Evolutionary conservation across 2,329 filamentous ascomycete genomes (phyloP), one percentile per base, ranked within the genome.

Genomic region (Massarina eburnea): DNA sequence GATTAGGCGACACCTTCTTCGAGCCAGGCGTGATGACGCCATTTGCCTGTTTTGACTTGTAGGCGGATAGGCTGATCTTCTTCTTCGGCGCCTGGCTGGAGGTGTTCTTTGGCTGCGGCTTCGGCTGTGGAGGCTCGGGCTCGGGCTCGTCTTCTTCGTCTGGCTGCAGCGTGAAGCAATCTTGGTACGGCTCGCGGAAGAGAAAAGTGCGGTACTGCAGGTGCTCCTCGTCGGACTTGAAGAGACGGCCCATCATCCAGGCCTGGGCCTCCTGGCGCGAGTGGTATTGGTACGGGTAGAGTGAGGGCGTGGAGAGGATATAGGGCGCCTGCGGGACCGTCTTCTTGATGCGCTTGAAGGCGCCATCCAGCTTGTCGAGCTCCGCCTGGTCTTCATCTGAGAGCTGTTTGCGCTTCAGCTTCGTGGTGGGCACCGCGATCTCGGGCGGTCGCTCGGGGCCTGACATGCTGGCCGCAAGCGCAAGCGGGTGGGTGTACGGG

Each of bases 191-290:
- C 58, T 83, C 78, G 61, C 82, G 80, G 45, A 77, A 79, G 43
- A 81, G 68, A 54, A 81, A 84, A 46, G 80, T 84, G 71, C 82
- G 74, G 63, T 85, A 85, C 60, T 85, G 82, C 41, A 82, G 71
- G 55, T 77, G 72, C 57, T 82, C 76, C 64, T 85, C 82, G 51
- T 77, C 71, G 15, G 66, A 66, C 40, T 70, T 66, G 64, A 84
- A 85, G 3, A 80, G 76, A 2, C 76, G 77, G 45, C 77, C 72
- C 48, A 70, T 43, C 49, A 71, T 71, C 74, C 74, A 77, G 46
- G 64, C 62, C 45, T 65, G 55, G 46, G 68, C 59, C 58, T 72
- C 60, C 49, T 73, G 66, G 27, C 64, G 61, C n/a, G 71, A 72
- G 42, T 65, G 61, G 45, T 76, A 72, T 43, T 67, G 66, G 52